Evolutionary conservation across 495 filamentous ascomycete genomes (phyloP), one percentile per base, ranked within the genome.

Genomic region (Aspergillus avenaceus): DNA sequence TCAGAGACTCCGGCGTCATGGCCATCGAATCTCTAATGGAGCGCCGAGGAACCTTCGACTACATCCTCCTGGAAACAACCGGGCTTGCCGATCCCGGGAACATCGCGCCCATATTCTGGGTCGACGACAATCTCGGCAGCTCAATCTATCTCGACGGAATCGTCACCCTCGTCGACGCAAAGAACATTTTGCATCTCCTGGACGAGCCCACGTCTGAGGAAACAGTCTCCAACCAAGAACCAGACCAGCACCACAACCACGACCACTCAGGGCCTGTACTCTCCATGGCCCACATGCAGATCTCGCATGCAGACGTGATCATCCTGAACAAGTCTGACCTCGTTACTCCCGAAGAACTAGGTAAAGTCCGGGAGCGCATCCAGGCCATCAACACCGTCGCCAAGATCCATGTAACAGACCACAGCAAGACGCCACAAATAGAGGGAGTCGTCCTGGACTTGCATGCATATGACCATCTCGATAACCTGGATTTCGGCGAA

Each of bases 11-110:
- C 7, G 93, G 95, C 36, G 91, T 98, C 43, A 85, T 84, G 58
- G 95, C 93, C 50, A 91, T 98, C 50, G 93, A 98, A 70, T 87
- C 86, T 14, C 75, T 98, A n/a, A 97, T 98, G 88, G 87, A 90
- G 52, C 87, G 87, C 53, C 88, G 88, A 46, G 93, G 93, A 32
- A 81, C 84, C 28, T 97, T 98, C 61, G 95, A 98, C 77, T 97
- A 97, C 72, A 96, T 98, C 57, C 83, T 98, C 1, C 86, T 98
- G 21, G 93, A 98, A 69, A 97, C 95, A 1, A 97, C 91, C 2
- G 93, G 93, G 0, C 78, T 98, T 8, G 93, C 93, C 11, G 93
- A 98, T 66, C 93, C 93, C 0, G 93, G 93, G 5, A 97, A 97
- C 57, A 82, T 98, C 37, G 93, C 95, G 2, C 93, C 95, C 0